These are phyloP conservation scores for Haplosporangium sp. DNA, from an alignment of 371 early-diverging fungal genomes.

Conservation along the genomic window DNA sequence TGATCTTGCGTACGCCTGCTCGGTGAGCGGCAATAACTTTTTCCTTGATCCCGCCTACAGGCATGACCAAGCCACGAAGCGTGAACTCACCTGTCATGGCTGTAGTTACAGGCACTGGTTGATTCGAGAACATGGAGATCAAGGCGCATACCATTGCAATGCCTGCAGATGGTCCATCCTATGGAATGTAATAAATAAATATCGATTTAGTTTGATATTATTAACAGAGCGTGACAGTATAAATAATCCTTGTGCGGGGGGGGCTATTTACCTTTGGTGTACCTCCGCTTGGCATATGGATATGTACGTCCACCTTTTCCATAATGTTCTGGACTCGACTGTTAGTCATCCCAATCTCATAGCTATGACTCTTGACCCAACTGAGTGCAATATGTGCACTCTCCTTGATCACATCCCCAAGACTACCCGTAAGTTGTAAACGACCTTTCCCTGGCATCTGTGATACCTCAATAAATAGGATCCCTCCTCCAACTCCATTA, in stretches of 20 bases:
- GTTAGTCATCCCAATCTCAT: conserved; percentile 65
- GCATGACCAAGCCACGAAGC: conserved; percentile 84
- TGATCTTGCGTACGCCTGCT: conserved; percentile 75
- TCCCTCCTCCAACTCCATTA: conserved; percentile 83
- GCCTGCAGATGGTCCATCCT: conserved; percentile 84
- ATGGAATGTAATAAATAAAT: neutral
- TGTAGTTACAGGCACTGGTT: conserved; percentile 66
- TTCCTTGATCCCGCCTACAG: conserved; percentile 90
- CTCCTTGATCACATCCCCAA: conserved; percentile 92
- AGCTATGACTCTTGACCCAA: conserved; percentile 84
- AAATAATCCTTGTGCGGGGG: neutral
- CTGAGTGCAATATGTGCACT: conserved; percentile 84
- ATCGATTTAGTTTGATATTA: neutral
- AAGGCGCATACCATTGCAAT: conserved; percentile 82
- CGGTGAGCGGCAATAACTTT: conserved; percentile 89
- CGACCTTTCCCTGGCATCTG: conserved; percentile 81
- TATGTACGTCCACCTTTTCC: conserved; percentile 76
- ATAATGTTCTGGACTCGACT: conserved; percentile 49
- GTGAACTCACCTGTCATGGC: conserved; percentile 94
- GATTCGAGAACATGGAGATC: conserved; percentile 78
- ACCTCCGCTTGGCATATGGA: conserved; percentile 89
- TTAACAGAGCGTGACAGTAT: neutral
- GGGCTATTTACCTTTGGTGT: conserved; percentile 67
- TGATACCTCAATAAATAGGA: conserved; percentile 84
- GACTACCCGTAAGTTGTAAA: conserved; percentile 80